A percentile compares a stretch with the other conserved stretches of the same genome.
Conservation (phyloP, 108 stramenopile genomes). For the Fragilariopsis cylindrus region DNA sequence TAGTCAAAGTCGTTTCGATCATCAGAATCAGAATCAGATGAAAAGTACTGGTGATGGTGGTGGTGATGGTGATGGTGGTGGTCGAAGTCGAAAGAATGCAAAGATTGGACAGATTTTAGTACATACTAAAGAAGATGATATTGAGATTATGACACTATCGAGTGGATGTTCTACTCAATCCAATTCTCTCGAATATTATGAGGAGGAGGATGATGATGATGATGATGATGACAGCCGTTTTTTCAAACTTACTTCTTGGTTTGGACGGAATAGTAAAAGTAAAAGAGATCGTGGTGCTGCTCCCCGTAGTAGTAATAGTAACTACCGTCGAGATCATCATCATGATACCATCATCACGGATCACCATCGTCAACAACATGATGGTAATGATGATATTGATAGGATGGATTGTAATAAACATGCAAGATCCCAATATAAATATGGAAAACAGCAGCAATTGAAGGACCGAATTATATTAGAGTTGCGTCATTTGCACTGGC, state of each 20-base stretch:
- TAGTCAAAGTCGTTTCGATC: no score
- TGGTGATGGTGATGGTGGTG: neutral
- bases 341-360: no score
- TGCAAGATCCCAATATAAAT: neutral
- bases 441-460: neutral
- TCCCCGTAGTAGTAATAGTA: neutral
- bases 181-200: neutral
- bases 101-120: neutral
- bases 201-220: neutral
- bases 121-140: neutral
- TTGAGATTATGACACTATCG: neutral
- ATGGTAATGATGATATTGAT: neutral
- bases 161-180: neutral
- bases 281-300: neutral
- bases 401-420: neutral
- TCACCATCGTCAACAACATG: neutral
- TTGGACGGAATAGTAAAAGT: neutral
- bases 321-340: no score
- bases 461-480: neutral
- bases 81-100: no score
- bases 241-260: neutral
- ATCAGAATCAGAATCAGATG: neutral
- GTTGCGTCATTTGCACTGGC: neutral
- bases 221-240: neutral
- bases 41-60: neutral